Percentiles rank a stretch among this genome's conserved stretches.
phyloP scores from a whole-genome alignment of 1,284 basidiomycete species.

The Gymnopus androsaceus region DNA sequence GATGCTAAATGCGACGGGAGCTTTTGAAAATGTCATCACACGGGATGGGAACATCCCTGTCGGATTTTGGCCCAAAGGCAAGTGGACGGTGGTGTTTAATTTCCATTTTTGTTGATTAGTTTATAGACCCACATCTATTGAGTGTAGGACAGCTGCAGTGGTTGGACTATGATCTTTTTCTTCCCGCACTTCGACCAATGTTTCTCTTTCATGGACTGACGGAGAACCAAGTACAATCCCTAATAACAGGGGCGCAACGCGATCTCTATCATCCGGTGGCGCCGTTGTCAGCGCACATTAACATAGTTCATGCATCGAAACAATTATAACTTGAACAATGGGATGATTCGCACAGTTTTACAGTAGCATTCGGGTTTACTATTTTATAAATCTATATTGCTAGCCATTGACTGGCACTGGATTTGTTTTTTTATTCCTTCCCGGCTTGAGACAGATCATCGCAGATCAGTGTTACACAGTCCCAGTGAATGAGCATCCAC shows the following conservation, averaged over 20 bases:
- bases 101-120: background rate
- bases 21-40: conserved; percentile 52
- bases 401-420: too few species aligned
- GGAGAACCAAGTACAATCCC: conserved; percentile 50
- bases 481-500: too few species aligned
- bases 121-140: conserved; percentile 41
- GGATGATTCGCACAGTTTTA: background rate
- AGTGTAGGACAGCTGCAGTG: conserved; percentile 68
- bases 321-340: background rate
- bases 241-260: conserved; percentile 61
- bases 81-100: conserved; percentile 26
- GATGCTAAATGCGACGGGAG: conserved; percentile 44
- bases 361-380: background rate
- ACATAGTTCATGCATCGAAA: conserved; percentile 62
- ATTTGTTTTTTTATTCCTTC: too few species aligned
- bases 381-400: too few species aligned
- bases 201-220: conserved; percentile 54
- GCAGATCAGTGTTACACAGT: too few species aligned
- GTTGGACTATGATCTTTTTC: conserved; percentile 67
- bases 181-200: conserved; percentile 60
- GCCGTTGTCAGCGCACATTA: conserved; percentile 50
- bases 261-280: conserved; percentile 65
- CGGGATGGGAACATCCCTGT: conserved; percentile 58
- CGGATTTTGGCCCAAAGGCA: conserved; percentile 62
- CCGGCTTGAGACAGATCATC: too few species aligned